phyloP scores from a whole-genome alignment of 768 basidiomycete genomes.

The Auriscalpium orientale region DNA sequence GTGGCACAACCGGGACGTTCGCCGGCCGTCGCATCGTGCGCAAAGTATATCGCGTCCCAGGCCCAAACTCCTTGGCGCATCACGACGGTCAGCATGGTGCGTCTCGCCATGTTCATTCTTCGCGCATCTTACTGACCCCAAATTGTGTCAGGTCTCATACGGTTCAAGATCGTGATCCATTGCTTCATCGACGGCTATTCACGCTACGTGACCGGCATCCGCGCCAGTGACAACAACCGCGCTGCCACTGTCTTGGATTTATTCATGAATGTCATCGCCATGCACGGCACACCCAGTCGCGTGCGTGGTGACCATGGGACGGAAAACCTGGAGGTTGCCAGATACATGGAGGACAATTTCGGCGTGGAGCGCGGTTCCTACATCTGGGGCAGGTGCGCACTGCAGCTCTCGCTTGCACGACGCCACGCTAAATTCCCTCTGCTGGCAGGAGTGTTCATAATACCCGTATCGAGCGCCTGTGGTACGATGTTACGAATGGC shows the following conservation, averaged over 20 bases:
- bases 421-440: too few species aligned
- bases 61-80: constrained; percentile 19
- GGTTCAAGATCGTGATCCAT: constrained; percentile 25
- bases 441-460: constrained; percentile 25
- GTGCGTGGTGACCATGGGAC: constrained; percentile 23
- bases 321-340: constrained; percentile 18
- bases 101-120: background rate
- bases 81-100: constrained; percentile 24
- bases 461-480: constrained; percentile 31
- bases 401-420: too few species aligned
- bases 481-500: constrained; percentile 29
- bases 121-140: background rate
- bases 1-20: constrained; percentile 9
- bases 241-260: constrained; percentile 10
- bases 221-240: constrained; percentile 22
- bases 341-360: constrained; percentile 15
- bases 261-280: background rate
- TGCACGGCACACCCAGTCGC: constrained; percentile 12
- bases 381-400: constrained; percentile 23
- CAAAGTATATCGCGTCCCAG: constrained; percentile 15
- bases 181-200: constrained; percentile 22
- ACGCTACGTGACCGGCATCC: constrained; percentile 17
- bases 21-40: constrained; percentile 10
- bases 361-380: constrained; percentile 20
- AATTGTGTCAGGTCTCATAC: constrained; percentile 16